A percentile compares a stretch with the other conserved stretches of the same genome.
phyloP scores from a whole-genome alignment of 2,329 filamentous ascomycete species.

The Aspergillus quadricinctus region DNA sequence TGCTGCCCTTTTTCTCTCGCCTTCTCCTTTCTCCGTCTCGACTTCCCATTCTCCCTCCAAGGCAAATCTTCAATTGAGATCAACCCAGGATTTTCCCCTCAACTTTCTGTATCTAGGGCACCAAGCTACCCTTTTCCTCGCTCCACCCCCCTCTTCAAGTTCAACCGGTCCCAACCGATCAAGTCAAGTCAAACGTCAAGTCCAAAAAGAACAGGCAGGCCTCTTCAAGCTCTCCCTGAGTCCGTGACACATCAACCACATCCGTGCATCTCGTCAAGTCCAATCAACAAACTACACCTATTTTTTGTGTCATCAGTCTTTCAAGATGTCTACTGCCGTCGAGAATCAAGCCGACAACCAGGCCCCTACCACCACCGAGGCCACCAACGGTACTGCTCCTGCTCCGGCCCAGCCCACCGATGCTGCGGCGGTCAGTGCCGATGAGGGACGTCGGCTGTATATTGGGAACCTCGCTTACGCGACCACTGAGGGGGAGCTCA shows the following conservation, averaged over 20 bases:
- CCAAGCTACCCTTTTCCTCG: constrained; percentile 71
- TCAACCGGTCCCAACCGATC: constrained; percentile 23
- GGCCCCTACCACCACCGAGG: constrained; percentile 58
- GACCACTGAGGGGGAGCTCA: constrained; percentile 99
- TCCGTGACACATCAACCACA: constrained; percentile 45
- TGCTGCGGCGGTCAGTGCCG: constrained; percentile 92
- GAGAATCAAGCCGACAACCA: constrained; percentile 66
- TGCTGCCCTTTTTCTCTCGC: constrained; percentile 20
- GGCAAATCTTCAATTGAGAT: constrained; percentile 18
- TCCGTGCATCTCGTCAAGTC: constrained; percentile 34
- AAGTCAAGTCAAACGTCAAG: constrained; percentile 9
- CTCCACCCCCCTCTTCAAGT: constrained; percentile 60
- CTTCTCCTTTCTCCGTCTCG: constrained; percentile 19
- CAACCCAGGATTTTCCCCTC: constrained; percentile 19
- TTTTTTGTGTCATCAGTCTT: constrained; percentile 41
- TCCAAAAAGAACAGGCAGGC: constrained; percentile 29
- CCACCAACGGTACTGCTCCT: constrained; percentile 56
- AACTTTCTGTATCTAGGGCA: constrained; percentile 66
- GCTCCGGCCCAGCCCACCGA: constrained; percentile 70
- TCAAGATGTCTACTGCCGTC: constrained; percentile 76
- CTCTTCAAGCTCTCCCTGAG: constrained; percentile 58
- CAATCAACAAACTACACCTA: constrained; percentile 23
- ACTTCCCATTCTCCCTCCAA: constrained; percentile 20
- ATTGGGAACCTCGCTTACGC: constrained; percentile 99
- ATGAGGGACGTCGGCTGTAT: constrained; percentile 98